Conservation (phyloP, 148 eudicot genomes). For the Vaccinium vitisidaea region DNA sequence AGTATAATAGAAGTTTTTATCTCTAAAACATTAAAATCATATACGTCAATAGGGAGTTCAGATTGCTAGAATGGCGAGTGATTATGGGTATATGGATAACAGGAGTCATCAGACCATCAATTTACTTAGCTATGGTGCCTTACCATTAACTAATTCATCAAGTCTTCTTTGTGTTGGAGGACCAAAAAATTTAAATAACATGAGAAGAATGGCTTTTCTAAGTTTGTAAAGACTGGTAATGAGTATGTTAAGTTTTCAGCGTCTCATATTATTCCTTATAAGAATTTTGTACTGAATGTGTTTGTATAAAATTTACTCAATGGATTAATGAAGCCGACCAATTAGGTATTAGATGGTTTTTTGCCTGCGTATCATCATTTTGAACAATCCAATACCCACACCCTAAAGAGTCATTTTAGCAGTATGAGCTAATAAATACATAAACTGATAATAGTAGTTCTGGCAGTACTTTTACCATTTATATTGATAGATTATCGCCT, state of each 20-base stretch:
- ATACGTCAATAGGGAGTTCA: neutral
- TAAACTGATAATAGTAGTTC: neutral
- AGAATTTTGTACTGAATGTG: neutral
- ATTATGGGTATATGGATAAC: neutral
- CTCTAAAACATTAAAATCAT: neutral
- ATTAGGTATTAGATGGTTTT: neutral
- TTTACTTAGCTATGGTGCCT: neutral
- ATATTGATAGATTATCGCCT: no score
- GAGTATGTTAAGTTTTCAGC: neutral
- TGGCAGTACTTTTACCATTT: neutral
- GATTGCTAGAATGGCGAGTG: neutral
- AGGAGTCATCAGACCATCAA: neutral
- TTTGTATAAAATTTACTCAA: neutral
- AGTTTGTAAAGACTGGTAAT: neutral
- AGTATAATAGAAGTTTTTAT: neutral
- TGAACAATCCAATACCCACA: neutral
- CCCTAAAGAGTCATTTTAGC: neutral
- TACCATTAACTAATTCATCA: neutral
- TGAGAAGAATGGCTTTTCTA: neutral
- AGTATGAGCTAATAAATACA: no score
- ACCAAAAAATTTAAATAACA: neutral
- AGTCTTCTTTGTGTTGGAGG: neutral
- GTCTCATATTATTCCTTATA: neutral
- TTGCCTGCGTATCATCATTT: neutral
- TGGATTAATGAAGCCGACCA: neutral